Base-by-base conservation (phyloP, 2,329 filamentous ascomycete genomes). In the Colletotrichum aenigma region DNA sequence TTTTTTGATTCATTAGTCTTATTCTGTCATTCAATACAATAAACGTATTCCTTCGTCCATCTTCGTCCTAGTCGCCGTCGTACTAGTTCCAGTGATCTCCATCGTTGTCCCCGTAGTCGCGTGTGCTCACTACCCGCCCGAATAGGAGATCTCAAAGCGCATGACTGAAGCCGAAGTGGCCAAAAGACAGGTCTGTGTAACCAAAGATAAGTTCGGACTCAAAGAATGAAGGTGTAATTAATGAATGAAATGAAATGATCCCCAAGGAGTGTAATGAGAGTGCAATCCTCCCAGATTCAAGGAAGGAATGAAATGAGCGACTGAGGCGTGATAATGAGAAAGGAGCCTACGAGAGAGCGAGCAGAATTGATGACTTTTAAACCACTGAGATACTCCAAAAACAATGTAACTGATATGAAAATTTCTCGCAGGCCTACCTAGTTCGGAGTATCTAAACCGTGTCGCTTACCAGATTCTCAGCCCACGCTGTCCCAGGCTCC, bases 221-320 rank as follows among this genome's bases (percentile, higher is more conserved):
- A 24, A 24, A 13, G 0, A 7, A 7, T 0, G 16, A 13, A 52
- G 10, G 4, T 52, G n/a, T 13, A 12, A 7, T 21, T 0, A 13
- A 4, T 13, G 6, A 52, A 52, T 13, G 0, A 21, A 52, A 52
- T 18, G 3, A 21, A n/a, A 21, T 52, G 43, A 13, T 21, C 6
- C 12, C 8, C 6, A 7, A 52, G 6, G 10, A 21, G 43, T 12
- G 43, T 13, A 0, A 12, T 18, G 10, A 52, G 6, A 21, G 2
- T 21, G 18, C 16, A 21, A 21, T 21, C 43, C 1, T 52, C 10
- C 12, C 43, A 24, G 12, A 0, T 21, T 21, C 43, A 52, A 3
- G 43, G n/a, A 52, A 6, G 0, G n/a, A 21, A 52, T 7, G n/a
- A 52, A 52, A 13, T 7, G 43, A 52, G 43, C 2, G n/a, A 21